Percentiles rank a stretch among this genome's conserved stretches.
These are phyloP conservation scores for Pseudopithomyces chartarum DNA, from an alignment of 2,329 filamentous ascomycete genomes.

Conservation along the genomic window DNA sequence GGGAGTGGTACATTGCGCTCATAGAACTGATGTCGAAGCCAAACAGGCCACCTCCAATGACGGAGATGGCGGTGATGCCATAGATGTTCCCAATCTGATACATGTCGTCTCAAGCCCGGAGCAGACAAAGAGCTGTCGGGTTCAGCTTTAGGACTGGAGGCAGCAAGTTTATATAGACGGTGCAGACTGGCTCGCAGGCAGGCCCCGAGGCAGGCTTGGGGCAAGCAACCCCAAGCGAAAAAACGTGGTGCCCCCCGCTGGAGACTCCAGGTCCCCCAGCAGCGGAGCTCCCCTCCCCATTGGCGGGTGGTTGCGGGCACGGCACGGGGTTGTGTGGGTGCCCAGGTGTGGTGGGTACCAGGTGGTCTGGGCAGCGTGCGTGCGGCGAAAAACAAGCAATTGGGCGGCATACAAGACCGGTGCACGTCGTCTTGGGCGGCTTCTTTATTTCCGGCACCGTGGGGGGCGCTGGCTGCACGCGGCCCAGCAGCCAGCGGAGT, in stretches of 20 bases:
- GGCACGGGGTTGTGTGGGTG: not conserved
- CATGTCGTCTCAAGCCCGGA: constrained; percentile 20
- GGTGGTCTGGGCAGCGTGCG: not conserved
- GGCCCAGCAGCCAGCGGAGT: not conserved
- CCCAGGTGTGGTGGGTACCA: not conserved
- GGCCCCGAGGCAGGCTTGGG: not conserved
- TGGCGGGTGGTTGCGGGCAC: not conserved
- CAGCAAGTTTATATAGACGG: not conserved
- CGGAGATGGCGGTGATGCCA: constrained; percentile 61
- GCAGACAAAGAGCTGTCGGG: not conserved
- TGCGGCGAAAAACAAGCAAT: not conserved
- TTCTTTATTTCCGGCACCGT: not conserved
- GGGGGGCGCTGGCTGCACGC: not conserved
- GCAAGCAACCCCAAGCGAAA: not conserved
- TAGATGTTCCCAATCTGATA: constrained; percentile 62
- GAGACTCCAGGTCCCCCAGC: not conserved
- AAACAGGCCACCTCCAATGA: constrained; percentile 71
- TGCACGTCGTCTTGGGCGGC: not conserved
- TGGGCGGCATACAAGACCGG: not conserved
- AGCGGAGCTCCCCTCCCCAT: not conserved
- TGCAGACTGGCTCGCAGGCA: not conserved
- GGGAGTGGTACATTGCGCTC: constrained; percentile 54
- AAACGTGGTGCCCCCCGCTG: constrained; percentile 7
- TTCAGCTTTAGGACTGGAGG: not conserved
- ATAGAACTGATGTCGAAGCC: constrained; percentile 81